Conservation (phyloP, 495 filamentous ascomycete species). For the Platismatia glauca region DNA sequence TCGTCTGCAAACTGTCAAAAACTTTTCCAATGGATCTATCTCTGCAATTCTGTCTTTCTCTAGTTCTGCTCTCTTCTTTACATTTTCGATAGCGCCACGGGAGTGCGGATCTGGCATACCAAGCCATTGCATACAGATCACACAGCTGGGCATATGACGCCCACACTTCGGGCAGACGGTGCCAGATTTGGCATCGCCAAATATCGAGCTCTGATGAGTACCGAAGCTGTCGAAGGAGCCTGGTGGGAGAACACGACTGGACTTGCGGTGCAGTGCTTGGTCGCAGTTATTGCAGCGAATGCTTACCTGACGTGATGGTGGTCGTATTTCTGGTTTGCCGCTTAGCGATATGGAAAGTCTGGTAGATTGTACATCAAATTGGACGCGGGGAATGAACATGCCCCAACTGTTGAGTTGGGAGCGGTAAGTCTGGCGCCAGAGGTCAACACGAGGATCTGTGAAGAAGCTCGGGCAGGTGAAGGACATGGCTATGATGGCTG, state of each 20-base stretch:
- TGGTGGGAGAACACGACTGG: slow-evolving; percentile 23
- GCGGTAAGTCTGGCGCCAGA: slow-evolving; percentile 78
- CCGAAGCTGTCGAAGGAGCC: slow-evolving; percentile 27
- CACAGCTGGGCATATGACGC: slow-evolving; percentile 79
- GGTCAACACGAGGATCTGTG: slow-evolving; percentile 61
- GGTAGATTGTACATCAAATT: slow-evolving; percentile 48
- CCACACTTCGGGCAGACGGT: slow-evolving; percentile 77
- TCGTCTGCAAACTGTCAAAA: slow-evolving; percentile 72
- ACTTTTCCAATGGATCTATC: slow-evolving; percentile 26
- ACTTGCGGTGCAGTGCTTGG: slow-evolving; percentile 29
- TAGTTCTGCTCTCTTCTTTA: slow-evolving; percentile 17
- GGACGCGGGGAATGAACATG: slow-evolving; percentile 52
- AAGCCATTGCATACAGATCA: slow-evolving; percentile 76
- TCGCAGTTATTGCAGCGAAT: slow-evolving; percentile 82
- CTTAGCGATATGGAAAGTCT: slow-evolving; percentile 50
- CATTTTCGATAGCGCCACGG: slow-evolving; percentile 44
- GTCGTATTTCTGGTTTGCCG: slow-evolving; percentile 53
- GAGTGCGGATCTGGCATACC: slow-evolving; percentile 66
- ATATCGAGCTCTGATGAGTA: slow-evolving; percentile 27
- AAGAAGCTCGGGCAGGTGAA: slow-evolving; percentile 75
- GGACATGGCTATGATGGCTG: slow-evolving; percentile 74
- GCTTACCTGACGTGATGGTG: slow-evolving; percentile 65
- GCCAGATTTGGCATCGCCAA: slow-evolving; percentile 24
- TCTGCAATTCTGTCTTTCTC: slow-evolving; percentile 18
- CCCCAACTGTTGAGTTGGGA: slow-evolving; percentile 69